Conservation (phyloP, 352 stramenopile species). For the Elongisporangium anandrum region DNA sequence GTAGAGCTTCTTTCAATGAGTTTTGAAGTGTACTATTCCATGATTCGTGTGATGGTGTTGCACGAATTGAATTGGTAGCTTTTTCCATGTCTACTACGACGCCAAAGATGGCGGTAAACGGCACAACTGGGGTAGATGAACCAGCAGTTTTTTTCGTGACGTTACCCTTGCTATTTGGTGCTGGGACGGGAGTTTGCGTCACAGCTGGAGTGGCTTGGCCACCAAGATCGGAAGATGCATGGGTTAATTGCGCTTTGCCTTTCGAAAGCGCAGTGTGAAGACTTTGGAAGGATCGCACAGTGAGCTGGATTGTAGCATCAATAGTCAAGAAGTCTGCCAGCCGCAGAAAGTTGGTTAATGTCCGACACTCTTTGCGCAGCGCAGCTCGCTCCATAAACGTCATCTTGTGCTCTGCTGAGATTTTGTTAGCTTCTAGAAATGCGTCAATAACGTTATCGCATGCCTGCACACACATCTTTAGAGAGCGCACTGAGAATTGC, state of each 20-base stretch:
- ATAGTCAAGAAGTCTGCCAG: constrained; percentile 92
- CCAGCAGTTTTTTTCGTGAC: not conserved
- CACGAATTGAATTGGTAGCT: constrained; percentile 28
- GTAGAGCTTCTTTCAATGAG: constrained; percentile 80
- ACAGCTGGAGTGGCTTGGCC: not conserved
- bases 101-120: constrained; percentile 54
- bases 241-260: constrained; percentile 31
- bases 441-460: constrained; percentile 91
- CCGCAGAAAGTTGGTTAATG: constrained; percentile 89
- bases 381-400: constrained; percentile 95
- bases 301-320: constrained; percentile 85
- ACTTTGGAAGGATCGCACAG: constrained; percentile 65
- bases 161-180: not conserved
- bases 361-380: constrained; percentile 88
- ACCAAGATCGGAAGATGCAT: not conserved
- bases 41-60: constrained; percentile 53
- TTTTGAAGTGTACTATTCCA: constrained; percentile 69
- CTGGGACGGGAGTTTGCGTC: not conserved
- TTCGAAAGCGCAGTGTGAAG: constrained; percentile 49
- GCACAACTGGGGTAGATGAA: constrained; percentile 7
- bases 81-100: constrained; percentile 72
- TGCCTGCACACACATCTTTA: constrained; percentile 82
- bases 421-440: constrained; percentile 91
- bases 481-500: constrained; percentile 58
- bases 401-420: constrained; percentile 92